Evolutionary conservation across 2,329 filamentous ascomycete species (phyloP).

Genomic region (Pseudogymnoascus destructans): DNA sequence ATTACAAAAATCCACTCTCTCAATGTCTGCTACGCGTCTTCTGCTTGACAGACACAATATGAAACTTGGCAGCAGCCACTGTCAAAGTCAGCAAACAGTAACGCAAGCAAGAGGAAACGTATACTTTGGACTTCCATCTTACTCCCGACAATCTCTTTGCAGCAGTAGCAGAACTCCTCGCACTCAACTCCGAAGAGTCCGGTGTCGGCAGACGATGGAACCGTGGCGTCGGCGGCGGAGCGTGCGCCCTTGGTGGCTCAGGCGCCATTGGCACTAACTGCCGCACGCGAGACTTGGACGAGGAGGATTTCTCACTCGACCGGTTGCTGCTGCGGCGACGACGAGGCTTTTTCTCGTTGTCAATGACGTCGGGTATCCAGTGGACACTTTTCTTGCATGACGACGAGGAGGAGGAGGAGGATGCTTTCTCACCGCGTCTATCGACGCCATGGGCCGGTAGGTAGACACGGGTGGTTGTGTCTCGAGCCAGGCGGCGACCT

Average conservation of each 20-base stretch:
- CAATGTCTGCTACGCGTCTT: background rate
- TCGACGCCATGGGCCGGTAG: conserved; percentile 3
- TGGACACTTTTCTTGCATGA: conserved; percentile 15
- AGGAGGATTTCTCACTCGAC: background rate
- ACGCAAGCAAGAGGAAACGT: conserved; percentile 1
- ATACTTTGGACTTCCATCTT: conserved; percentile 1
- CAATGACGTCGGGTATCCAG: conserved; percentile 15
- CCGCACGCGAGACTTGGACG: background rate
- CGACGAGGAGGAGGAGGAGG: background rate
- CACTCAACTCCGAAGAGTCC: conserved; percentile 16
- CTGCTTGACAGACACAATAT: conserved; percentile 14
- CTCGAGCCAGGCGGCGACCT: conserved; percentile 9
- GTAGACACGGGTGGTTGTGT: conserved; percentile 6
- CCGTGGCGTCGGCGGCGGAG: conserved; percentile 19
- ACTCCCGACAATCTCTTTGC: background rate
- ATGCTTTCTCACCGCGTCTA: background rate
- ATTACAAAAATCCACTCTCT: background rate
- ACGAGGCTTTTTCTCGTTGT: conserved; percentile 13
- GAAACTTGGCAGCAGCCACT: conserved; percentile 17
- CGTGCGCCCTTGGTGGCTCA: conserved; percentile 12
- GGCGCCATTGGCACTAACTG: conserved; percentile 10
- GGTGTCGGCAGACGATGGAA: conserved; percentile 19
- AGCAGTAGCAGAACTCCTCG: conserved; percentile 14
- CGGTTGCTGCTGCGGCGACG: background rate
- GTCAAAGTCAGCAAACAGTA: conserved; percentile 12